Conservation (phyloP, 2,329 filamentous ascomycete species). For the Stagonosporopsis chrysanthemi region DNA sequence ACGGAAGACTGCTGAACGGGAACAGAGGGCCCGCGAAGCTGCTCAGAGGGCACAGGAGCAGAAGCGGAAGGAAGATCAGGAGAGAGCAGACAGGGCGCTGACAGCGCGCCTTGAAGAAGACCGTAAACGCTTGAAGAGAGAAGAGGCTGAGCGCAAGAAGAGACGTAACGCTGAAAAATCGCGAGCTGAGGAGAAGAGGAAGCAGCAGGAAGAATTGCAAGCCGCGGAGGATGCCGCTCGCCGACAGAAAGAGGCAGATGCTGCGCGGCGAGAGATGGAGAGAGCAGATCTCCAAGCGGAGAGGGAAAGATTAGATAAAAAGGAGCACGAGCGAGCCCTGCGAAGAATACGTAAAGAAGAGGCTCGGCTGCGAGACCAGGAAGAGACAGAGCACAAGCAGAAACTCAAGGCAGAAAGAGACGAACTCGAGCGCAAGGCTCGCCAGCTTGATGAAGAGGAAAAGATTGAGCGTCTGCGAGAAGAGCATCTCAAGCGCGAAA, state of each 20-base stretch:
- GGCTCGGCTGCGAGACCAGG: slow-evolving; percentile 10
- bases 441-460: slow-evolving; percentile 10
- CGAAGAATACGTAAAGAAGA: background rate
- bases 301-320: background rate
- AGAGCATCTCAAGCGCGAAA: background rate
- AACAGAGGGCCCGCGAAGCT: background rate
- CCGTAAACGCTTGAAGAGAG: background rate
- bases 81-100: slow-evolving; percentile 1
- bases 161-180: background rate
- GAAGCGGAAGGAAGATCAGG: background rate
- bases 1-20: background rate
- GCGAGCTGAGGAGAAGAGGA: slow-evolving; percentile 1
- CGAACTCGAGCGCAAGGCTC: background rate
- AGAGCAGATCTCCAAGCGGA: background rate
- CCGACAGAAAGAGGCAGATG: background rate
- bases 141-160: slow-evolving; percentile 2
- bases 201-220: background rate
- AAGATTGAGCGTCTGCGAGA: background rate
- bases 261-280: background rate
- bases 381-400: slow-evolving; percentile 17
- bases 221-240: background rate
- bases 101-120: slow-evolving; percentile 2
- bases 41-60: background rate
- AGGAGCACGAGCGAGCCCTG: background rate
- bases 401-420: background rate